These are phyloP conservation scores for Thermochaetoides dissita DNA, from an alignment of 2,329 filamentous ascomycete species.

Conservation along the genomic window DNA sequence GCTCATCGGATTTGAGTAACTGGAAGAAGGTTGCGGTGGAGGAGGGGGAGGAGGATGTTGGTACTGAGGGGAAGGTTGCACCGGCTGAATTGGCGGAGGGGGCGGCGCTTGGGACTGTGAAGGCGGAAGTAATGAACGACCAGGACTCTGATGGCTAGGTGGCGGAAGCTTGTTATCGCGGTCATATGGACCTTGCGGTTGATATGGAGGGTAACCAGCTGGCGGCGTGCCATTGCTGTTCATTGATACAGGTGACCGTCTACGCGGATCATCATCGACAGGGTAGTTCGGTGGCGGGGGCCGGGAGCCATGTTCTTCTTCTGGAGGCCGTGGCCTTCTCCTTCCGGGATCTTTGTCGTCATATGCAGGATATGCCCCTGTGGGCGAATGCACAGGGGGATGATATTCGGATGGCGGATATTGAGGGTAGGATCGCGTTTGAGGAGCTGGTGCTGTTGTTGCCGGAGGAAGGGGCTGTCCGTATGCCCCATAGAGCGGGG, in stretches of 20 bases:
- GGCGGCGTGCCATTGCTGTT: slow-evolving; percentile 36
- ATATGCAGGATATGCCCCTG: slow-evolving; percentile 22
- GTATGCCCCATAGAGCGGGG: slow-evolving; percentile 42
- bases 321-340: slow-evolving; percentile 24
- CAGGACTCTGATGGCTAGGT: slow-evolving; percentile 24
- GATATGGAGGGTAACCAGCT: slow-evolving; percentile 23
- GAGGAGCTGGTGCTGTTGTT: slow-evolving; percentile 7
- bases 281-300: slow-evolving; percentile 33
- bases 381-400: slow-evolving; percentile 23
- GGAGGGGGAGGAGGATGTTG: background rate
- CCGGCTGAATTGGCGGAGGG: slow-evolving; percentile 1
- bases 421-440: slow-evolving; percentile 1
- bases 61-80: background rate
- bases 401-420: slow-evolving; percentile 12
- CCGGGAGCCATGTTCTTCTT: slow-evolving; percentile 27
- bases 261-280: slow-evolving; percentile 34
- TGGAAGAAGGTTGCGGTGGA: slow-evolving; percentile 15
- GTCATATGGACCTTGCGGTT: slow-evolving; percentile 19
- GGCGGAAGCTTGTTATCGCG: slow-evolving; percentile 22
- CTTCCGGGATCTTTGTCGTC: slow-evolving; percentile 23
- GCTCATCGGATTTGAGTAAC: slow-evolving; percentile 38
- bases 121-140: slow-evolving; percentile 9
- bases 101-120: slow-evolving; percentile 2
- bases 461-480: slow-evolving; percentile 35
- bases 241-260: slow-evolving; percentile 37